phyloP scores from a whole-genome alignment of 768 basidiomycete genomes.

The Polyporus arcularius region DNA sequence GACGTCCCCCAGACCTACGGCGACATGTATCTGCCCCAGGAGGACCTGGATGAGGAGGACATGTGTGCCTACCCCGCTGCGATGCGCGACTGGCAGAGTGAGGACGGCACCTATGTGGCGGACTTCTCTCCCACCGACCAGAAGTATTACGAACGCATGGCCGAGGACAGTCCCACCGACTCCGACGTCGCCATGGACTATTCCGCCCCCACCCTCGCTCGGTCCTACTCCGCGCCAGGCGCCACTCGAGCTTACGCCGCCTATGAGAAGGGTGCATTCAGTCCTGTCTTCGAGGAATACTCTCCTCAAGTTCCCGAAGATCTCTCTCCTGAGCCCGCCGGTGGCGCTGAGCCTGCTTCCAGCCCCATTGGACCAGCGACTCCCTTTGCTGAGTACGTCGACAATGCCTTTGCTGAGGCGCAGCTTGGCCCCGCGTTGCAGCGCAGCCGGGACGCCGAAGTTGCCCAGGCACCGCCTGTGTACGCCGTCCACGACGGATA shows the following conservation, averaged over 20 bases:
- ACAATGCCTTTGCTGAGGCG: slow-evolving; percentile 61
- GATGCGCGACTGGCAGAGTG: slow-evolving; percentile 31
- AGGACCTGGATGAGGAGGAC: slow-evolving; percentile 47
- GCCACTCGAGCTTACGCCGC: neutral
- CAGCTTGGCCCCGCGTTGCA: slow-evolving; percentile 10
- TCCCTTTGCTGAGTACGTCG: slow-evolving; percentile 75
- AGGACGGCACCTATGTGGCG: slow-evolving; percentile 41
- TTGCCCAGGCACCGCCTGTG: slow-evolving; percentile 9
- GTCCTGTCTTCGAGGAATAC: slow-evolving; percentile 65
- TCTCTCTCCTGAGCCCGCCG: slow-evolving; percentile 55
- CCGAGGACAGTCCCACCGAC: neutral
- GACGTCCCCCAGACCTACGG: neutral
- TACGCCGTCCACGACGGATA: slow-evolving; percentile 26
- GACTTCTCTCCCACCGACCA: slow-evolving; percentile 27
- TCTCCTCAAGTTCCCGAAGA: slow-evolving; percentile 59
- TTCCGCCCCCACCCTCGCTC: slow-evolving; percentile 3
- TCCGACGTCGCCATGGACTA: slow-evolving; percentile 26
- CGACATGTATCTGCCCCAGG: slow-evolving; percentile 27
- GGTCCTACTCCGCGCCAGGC: slow-evolving; percentile 5
- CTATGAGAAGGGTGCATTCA: slow-evolving; percentile 48
- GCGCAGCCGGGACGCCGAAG: slow-evolving; percentile 1
- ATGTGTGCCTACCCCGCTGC: slow-evolving; percentile 44
- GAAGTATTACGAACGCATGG: slow-evolving; percentile 19
- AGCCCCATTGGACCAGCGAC: slow-evolving; percentile 77
- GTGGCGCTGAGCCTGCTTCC: slow-evolving; percentile 54